These are phyloP conservation scores for Paramyrothecium roridum DNA, from an alignment of 2,329 filamentous ascomycete genomes.

Conservation along the genomic window DNA sequence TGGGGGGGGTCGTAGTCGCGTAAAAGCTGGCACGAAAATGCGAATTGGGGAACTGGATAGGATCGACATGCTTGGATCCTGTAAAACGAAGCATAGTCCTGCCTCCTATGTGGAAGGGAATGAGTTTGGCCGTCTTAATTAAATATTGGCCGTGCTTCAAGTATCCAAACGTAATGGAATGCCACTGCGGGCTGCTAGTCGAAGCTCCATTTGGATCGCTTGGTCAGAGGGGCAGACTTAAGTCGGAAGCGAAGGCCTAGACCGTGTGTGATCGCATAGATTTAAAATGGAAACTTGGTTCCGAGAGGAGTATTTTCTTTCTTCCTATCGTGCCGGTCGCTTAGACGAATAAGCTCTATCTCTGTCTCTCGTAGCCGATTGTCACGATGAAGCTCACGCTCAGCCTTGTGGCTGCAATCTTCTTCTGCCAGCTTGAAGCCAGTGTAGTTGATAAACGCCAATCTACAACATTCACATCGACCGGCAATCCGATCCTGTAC, in stretches of 20 bases:
- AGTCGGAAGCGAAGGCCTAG: too few species aligned
- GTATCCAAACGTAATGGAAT: neutral
- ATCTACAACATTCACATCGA: slow-evolving; percentile 18
- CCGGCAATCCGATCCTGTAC: slow-evolving; percentile 32
- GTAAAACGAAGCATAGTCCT: neutral
- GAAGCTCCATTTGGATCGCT: too few species aligned
- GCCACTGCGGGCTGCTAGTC: neutral
- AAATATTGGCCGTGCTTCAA: neutral
- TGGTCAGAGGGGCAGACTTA: too few species aligned
- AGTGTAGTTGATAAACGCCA: slow-evolving; percentile 1
- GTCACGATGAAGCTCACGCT: neutral
- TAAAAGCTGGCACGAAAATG: neutral
- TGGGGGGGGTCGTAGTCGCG: neutral
- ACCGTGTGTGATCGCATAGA: too few species aligned
- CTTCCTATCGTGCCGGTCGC: neutral
- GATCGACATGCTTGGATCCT: neutral
- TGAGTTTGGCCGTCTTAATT: neutral
- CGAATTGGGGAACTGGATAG: neutral
- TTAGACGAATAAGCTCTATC: neutral
- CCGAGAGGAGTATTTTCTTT: too few species aligned
- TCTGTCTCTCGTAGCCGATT: neutral
- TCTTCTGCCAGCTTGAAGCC: neutral
- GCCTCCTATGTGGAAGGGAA: neutral
- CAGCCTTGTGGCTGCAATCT: neutral
- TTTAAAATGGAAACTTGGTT: too few species aligned